These are phyloP conservation scores for Aspergillus taichungensis DNA, from an alignment of 495 filamentous ascomycete species.

Conservation along the genomic window DNA sequence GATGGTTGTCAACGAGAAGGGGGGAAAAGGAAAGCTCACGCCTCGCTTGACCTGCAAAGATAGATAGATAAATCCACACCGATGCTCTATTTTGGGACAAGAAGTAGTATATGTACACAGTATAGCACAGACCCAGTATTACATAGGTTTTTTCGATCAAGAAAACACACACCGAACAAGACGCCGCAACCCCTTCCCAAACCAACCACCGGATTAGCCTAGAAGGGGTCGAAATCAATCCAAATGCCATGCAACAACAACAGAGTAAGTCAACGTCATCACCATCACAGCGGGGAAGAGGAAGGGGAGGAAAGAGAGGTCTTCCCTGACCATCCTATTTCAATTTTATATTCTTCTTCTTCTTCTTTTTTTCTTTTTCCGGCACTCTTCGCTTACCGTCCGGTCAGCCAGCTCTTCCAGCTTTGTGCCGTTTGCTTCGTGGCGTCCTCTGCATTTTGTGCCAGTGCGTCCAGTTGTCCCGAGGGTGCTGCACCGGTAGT, in stretches of 20 bases:
- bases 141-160: constrained; percentile 9
- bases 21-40: no score
- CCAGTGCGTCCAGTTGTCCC: constrained; percentile 35
- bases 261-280: constrained; percentile 4
- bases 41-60: no score
- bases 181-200: constrained; percentile 14
- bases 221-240: constrained; percentile 10
- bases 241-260: constrained; percentile 15
- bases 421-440: constrained; percentile 31
- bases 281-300: constrained; percentile 8
- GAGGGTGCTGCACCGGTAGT: constrained; percentile 14
- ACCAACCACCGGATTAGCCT: constrained; percentile 2
- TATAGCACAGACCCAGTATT: constrained; percentile 13
- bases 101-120: constrained; percentile 14
- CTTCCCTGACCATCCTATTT: not conserved
- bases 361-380: not conserved
- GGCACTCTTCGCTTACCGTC: constrained; percentile 18
- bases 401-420: constrained; percentile 39
- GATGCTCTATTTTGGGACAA: not conserved
- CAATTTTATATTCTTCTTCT: constrained; percentile 1
- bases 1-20: no score
- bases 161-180: constrained; percentile 11
- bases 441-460: constrained; percentile 31
- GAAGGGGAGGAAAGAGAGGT: constrained; percentile 4
- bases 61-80: no score